phyloP scores from a whole-genome alignment of 305 asterid genomes.

The Fraxinus sp. region DNA sequence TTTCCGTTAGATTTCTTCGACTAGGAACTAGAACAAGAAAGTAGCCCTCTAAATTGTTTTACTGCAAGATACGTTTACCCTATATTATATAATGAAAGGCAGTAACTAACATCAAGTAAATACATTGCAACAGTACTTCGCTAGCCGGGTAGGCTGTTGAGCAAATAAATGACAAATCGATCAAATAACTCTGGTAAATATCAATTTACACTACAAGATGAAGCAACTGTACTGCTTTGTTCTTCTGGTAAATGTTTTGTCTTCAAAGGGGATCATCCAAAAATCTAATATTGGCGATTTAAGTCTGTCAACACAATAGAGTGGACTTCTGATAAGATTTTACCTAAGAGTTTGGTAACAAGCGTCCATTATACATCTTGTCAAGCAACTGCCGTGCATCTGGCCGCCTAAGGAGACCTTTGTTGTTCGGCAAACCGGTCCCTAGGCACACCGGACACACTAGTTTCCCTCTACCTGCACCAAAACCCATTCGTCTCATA shows the following conservation, averaged over 20 bases:
- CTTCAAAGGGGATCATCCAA: not conserved
- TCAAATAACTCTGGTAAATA: not conserved
- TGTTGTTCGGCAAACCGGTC: slow-evolving; percentile 87
- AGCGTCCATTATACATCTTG: slow-evolving; percentile 92
- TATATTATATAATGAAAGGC: not conserved
- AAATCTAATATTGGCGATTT: not conserved
- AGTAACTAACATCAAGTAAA: not conserved
- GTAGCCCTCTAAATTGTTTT: not conserved
- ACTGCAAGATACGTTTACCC: not conserved
- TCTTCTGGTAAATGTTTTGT: not conserved
- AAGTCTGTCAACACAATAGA: not conserved
- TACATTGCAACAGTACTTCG: not conserved
- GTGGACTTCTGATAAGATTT: not conserved
- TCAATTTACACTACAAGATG: not conserved
- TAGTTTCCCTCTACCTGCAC: slow-evolving; percentile 82
- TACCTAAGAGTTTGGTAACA: slow-evolving; percentile 76
- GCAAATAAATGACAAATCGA: not conserved
- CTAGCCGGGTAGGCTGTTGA: not conserved
- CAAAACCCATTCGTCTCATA: not conserved
- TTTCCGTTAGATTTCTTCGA: not conserved
- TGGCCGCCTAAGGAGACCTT: slow-evolving; percentile 93
- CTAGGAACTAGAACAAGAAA: not conserved
- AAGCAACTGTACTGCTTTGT: not conserved
- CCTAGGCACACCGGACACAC: slow-evolving; percentile 95
- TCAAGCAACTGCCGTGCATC: slow-evolving; percentile 75